A percentile compares a stretch with the other conserved stretches of the same genome.
Conservation (phyloP, 2,329 filamentous ascomycete species). For the Endocalyx cinctus region DNA sequence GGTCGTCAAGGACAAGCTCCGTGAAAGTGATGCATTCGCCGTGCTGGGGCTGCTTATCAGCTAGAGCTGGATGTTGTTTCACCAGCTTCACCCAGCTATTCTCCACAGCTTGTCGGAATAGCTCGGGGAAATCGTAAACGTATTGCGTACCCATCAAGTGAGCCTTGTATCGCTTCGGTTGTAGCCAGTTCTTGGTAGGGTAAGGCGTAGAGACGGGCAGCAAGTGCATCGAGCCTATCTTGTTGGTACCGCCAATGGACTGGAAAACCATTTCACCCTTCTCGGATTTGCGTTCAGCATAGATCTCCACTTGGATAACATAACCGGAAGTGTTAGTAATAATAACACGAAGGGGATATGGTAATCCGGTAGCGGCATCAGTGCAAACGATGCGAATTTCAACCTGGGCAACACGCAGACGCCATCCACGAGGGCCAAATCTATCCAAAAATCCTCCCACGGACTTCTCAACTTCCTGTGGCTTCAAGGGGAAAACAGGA, state of each 20-base stretch:
- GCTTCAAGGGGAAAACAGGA: constrained; percentile 87
- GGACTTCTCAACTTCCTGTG: constrained; percentile 85
- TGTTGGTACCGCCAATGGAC: constrained; percentile 90
- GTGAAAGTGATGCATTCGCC: constrained; percentile 92
- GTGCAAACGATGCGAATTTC: constrained; percentile 99
- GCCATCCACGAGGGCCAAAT: constrained; percentile 92
- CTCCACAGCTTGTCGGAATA: constrained; percentile 96
- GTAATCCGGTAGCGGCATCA: constrained; percentile 74
- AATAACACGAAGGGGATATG: constrained; percentile 89
- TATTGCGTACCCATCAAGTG: constrained; percentile 99
- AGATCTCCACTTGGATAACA: constrained; percentile 95
- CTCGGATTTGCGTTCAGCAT: constrained; percentile 95
- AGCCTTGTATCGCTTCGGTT: constrained; percentile 99
- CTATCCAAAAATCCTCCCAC: constrained; percentile 94
- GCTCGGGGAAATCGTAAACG: constrained; percentile 98
- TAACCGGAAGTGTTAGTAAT: constrained; percentile 99
- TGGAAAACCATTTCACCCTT: constrained; percentile 99
- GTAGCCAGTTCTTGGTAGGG: constrained; percentile 95
- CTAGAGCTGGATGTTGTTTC: constrained; percentile 67
- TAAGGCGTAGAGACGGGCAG: constrained; percentile 88
- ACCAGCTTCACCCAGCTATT: constrained; percentile 83
- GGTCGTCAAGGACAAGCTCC: constrained; percentile 92
- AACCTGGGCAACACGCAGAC: constrained; percentile 91
- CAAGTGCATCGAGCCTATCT: constrained; percentile 93
- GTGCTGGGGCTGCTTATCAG: constrained; percentile 74